phyloP scores from a whole-genome alignment of 2,329 filamentous ascomycete genomes.

The Aspergillus ibericus region DNA sequence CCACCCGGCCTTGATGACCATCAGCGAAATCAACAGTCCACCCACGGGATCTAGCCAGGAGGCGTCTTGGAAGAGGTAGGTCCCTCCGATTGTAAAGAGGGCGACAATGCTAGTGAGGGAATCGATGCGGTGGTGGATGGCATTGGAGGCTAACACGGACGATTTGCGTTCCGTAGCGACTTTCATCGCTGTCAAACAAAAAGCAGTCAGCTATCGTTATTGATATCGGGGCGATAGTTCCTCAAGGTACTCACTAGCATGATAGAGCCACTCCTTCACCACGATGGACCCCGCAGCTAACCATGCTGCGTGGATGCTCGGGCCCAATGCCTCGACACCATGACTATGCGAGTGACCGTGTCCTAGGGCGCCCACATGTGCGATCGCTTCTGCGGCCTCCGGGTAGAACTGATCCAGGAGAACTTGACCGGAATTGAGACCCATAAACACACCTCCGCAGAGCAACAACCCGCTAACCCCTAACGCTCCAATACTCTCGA shows the following conservation, averaged over 20 bases:
- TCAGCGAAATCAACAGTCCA: slow-evolving; percentile 84
- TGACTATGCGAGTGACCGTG: slow-evolving; percentile 63
- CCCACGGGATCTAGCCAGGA: slow-evolving; percentile 94
- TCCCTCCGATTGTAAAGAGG: slow-evolving; percentile 81
- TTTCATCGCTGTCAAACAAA: slow-evolving; percentile 72
- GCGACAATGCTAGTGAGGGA: slow-evolving; percentile 94
- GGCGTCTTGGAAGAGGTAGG: slow-evolving; percentile 80
- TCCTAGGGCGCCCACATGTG: slow-evolving; percentile 42
- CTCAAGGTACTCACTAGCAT: slow-evolving; percentile 72
- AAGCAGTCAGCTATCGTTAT: not conserved
- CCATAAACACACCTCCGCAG: slow-evolving; percentile 88
- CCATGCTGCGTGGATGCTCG: slow-evolving; percentile 94
- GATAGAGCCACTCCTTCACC: slow-evolving; percentile 95
- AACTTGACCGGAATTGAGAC: slow-evolving; percentile 69
- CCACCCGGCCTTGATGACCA: slow-evolving; percentile 89
- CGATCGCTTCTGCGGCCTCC: slow-evolving; percentile 57
- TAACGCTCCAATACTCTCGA: slow-evolving; percentile 92
- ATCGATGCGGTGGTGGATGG: slow-evolving; percentile 93
- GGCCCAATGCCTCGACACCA: slow-evolving; percentile 56
- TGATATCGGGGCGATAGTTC: too few relatives aligned
- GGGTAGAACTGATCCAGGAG: slow-evolving; percentile 73
- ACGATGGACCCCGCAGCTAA: slow-evolving; percentile 84
- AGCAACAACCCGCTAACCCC: slow-evolving; percentile 91
- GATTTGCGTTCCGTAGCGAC: slow-evolving; percentile 91
- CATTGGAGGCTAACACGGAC: slow-evolving; percentile 92